Evolutionary conservation across 2,329 filamentous ascomycete species (phyloP), one percentile per base, ranked within the genome.

Genomic region (Paradendryphiella salina): DNA sequence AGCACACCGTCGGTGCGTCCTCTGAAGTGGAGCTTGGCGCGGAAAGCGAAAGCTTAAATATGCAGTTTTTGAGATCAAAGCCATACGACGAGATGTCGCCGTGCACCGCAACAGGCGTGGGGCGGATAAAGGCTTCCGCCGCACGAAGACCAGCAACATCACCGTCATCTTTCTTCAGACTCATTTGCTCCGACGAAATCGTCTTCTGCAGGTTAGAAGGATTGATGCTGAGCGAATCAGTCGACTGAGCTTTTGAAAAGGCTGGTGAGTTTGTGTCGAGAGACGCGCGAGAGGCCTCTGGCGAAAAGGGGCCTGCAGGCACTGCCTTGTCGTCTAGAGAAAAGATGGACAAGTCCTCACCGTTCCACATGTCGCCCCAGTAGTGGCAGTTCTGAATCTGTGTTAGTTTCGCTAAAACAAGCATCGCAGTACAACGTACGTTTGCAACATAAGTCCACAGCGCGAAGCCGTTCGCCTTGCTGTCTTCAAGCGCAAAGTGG

Each of bases 341-440:
- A 69, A 85, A 88, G 46, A 99, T 94, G 4, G 92, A 96, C 28
- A 99, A 76, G 70, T 99, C 94, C 73, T 99, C 94, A 38, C 94
- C 94, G 61, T 99, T 99, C 94, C 94, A 99, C 59, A 90, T 85
- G 65, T 99, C 94, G 46, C 94, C 94, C 75, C 89, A 87, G 66
- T 87, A 80, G 69, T 99, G 94, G 55, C 87, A 87, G 69, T 97
- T 99, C 81, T 89, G 59, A 5, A 5, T 3, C 2, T 32, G 55
- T 8, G 49, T 75, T 56, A 56, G 61, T 36, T 21, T 39, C 10
- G 31, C 13, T 18, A 3, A 14, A 31, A 4, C 26, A 26, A 17
- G 18, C 3, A 13, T 10, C n/a, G n/a, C 34, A 46, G 9, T 20
- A 13, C 7, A 15, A 42, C 48, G 37, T 77, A 88, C 87, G 66